Evolutionary conservation across 306 rosid species (phyloP).

Genomic region (Glycine soja): DNA sequence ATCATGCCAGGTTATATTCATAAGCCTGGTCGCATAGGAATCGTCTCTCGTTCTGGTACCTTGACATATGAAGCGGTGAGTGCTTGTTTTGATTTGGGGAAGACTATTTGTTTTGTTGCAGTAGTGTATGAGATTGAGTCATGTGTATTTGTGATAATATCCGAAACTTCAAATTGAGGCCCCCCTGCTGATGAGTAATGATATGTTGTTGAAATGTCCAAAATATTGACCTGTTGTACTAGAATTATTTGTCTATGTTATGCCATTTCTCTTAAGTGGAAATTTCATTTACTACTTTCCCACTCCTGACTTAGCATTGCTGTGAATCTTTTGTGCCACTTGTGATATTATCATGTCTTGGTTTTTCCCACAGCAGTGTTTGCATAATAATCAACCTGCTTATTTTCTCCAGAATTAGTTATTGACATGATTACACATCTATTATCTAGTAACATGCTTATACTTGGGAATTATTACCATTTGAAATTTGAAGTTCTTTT

Average conservation of each 20-base stretch:
- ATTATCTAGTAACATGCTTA: constrained; percentile 24
- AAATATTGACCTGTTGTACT: constrained; percentile 6
- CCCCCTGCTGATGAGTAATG: not conserved
- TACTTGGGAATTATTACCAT: constrained; percentile 12
- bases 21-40: constrained; percentile 96
- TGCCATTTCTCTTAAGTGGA: not conserved
- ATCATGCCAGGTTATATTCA: constrained; percentile 99
- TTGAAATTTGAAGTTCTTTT: constrained; percentile 36
- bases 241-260: not conserved
- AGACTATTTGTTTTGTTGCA: constrained; percentile 15
- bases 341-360: constrained; percentile 10
- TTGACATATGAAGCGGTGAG: constrained; percentile 99
- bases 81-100: constrained; percentile 39
- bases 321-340: not conserved
- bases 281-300: not conserved
- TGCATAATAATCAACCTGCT: constrained; percentile 2
- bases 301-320: not conserved
- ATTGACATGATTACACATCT: constrained; percentile 1
- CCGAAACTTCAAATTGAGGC: constrained; percentile 3
- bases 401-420: constrained; percentile 4
- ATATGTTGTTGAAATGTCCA: constrained; percentile 1
- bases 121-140: constrained; percentile 24
- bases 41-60: constrained; percentile 99
- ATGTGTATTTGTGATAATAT: not conserved
- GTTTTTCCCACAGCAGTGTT: not conserved